These are phyloP conservation scores for Crithidia bombi DNA, from an alignment of 208 protist genomes.

Conservation along the genomic window DNA sequence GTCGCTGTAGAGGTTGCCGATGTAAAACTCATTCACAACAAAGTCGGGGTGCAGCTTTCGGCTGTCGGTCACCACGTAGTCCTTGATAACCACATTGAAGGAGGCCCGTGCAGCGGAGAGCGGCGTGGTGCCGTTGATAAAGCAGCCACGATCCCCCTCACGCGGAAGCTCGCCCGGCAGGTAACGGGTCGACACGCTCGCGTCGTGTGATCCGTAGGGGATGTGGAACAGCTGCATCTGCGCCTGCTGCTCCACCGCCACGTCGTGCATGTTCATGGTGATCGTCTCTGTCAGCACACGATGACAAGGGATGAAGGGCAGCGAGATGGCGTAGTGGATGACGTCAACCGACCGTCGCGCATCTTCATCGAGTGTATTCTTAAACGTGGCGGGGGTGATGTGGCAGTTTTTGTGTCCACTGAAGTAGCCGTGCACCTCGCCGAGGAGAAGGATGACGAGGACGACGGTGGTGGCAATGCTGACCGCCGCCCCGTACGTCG, in stretches of 20 bases:
- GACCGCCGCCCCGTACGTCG: conserved; percentile 24
- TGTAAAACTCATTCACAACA: conserved; percentile 19
- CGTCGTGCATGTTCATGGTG: background rate
- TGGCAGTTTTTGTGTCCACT: conserved; percentile 39
- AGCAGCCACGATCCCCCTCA: conserved; percentile 29
- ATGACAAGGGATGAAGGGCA: conserved; percentile 33
- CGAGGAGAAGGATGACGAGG: conserved; percentile 27
- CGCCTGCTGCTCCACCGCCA: background rate
- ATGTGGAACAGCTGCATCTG: conserved; percentile 19
- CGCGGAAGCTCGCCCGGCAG: conserved; percentile 9
- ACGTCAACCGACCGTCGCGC: conserved; percentile 11
- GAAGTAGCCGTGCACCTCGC: conserved; percentile 32
- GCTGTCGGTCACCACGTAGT: conserved; percentile 18
- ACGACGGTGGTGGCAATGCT: conserved; percentile 26
- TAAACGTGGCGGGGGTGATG: conserved; percentile 34
- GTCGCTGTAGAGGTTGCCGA: conserved; percentile 25
- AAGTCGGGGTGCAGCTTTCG: conserved; percentile 23
- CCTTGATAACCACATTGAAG: conserved; percentile 32
- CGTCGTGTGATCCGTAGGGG: conserved; percentile 10
- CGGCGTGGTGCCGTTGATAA: conserved; percentile 25
- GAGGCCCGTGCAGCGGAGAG: conserved; percentile 15
- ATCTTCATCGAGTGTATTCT: conserved; percentile 18
- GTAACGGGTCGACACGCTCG: conserved; percentile 6
- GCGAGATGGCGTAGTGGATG: conserved; percentile 31
- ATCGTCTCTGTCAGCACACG: conserved; percentile 22